These are phyloP conservation scores for Maudiozyma barnettii DNA, from an alignment of 805 yeast species.

Conservation along the genomic window DNA sequence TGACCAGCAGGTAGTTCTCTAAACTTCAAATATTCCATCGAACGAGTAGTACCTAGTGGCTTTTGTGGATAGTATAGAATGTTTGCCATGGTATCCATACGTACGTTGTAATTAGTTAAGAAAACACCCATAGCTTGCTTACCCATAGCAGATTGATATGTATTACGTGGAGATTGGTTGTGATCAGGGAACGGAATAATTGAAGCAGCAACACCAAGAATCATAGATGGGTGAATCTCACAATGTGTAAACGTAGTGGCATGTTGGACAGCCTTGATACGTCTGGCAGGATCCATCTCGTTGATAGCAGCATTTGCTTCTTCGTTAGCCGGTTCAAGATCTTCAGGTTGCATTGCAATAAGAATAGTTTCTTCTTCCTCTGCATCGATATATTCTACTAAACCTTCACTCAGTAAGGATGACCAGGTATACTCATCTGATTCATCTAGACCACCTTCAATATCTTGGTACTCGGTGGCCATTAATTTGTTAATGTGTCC, in stretches of 20 bases:
- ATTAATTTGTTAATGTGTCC: slow-evolving; percentile 69
- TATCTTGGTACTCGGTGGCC: slow-evolving; percentile 51
- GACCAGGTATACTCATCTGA: slow-evolving; percentile 73
- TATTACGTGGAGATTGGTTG: slow-evolving; percentile 98
- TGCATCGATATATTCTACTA: slow-evolving; percentile 94
- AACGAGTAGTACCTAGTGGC: slow-evolving; percentile 94
- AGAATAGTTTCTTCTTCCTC: slow-evolving; percentile 97
- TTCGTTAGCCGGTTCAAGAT: slow-evolving; percentile 58
- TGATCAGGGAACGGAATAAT: slow-evolving; percentile 99
- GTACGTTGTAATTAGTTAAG: slow-evolving; percentile 85
- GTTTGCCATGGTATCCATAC: slow-evolving; percentile 99
- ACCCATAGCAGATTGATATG: slow-evolving; percentile 99
- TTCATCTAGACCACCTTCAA: slow-evolving; percentile 42
- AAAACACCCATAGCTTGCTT: slow-evolving; percentile 99
- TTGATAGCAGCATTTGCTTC: slow-evolving; percentile 34
- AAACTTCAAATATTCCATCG: slow-evolving; percentile 95
- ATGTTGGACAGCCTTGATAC: slow-evolving; percentile 69
- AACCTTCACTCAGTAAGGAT: slow-evolving; percentile 70
- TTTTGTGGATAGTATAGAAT: slow-evolving; percentile 95
- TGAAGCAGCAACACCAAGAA: slow-evolving; percentile 95
- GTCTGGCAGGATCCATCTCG: slow-evolving; percentile 47
- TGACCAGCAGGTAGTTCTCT: slow-evolving; percentile 99
- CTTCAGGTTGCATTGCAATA: slow-evolving; percentile 99
- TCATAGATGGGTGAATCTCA: slow-evolving; percentile 98
- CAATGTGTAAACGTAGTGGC: slow-evolving; percentile 91